Evolutionary conservation across 2,329 filamentous ascomycete genomes (phyloP).

Genomic region (Sporothrix euskadiensis): DNA sequence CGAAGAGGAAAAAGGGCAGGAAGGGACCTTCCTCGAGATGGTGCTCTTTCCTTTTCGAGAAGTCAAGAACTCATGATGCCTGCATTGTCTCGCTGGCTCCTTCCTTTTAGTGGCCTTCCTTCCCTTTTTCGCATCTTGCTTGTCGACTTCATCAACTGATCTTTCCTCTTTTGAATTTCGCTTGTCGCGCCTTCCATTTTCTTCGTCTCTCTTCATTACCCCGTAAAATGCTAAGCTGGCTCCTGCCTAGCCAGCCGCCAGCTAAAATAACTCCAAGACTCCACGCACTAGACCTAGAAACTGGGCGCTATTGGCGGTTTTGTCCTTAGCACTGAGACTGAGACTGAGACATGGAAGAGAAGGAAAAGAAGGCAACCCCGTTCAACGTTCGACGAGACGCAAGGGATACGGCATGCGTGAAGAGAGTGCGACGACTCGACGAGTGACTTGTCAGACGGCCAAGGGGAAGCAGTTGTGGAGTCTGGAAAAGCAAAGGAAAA

Average conservation of each 20-base stretch:
- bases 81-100: neutral
- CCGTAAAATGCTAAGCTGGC: neutral
- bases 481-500: neutral
- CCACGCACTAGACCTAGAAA: neutral
- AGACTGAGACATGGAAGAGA: neutral
- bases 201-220: neutral
- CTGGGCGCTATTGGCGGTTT: neutral
- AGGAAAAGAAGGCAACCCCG: neutral
- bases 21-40: neutral
- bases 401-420: neutral
- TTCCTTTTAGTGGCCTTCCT: neutral
- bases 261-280: neutral
- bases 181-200: neutral
- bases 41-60: neutral
- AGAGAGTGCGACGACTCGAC: neutral
- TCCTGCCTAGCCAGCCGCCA: neutral
- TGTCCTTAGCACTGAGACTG: conserved; percentile 11
- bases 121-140: neutral
- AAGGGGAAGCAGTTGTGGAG: conserved; percentile 13
- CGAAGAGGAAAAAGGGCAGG: neutral
- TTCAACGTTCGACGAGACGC: neutral
- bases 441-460: neutral
- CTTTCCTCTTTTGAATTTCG: neutral
- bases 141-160: neutral
- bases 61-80: neutral